Base-by-base conservation (phyloP, 164 flowering plant genomes). In the Magnolia officinalis region DNA sequence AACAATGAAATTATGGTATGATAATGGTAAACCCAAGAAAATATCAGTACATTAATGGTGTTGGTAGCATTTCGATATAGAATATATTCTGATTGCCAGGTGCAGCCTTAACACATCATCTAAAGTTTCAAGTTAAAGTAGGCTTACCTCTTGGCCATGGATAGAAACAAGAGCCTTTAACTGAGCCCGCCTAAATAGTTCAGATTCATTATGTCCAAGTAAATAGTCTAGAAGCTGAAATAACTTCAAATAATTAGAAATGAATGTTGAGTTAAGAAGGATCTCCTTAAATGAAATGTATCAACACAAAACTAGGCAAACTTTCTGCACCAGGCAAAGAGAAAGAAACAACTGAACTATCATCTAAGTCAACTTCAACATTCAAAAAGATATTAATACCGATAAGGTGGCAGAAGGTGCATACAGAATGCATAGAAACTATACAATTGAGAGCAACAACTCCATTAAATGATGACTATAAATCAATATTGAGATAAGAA, bases 111-210 rank as follows among this genome's bases (percentile, higher is more conserved):
- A 71, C 24, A 37, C n/a, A 63, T 64, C 59, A 52, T 14, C 59
- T 52, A 13, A 58, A 26, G 29, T 26, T 20, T 14, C 26, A 69
- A 55, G 52, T 58, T 19, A 24, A 58, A 50, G 63, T 18, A 77
- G 58, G 72, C 66, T 77, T 83, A 94, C 99, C 93, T 96, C 98
- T 82, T 87, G 85, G 81, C 98, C 29, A 73, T 96, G 99, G 77
- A 96, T 94, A 66, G 94, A 88, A 72, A 96, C 99, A 69, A 96
- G 95, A 49, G 93, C 99, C 86, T 96, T 96, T 61, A 96, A 76
- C 78, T 96, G 99, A 78, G 99, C 96, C 45, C 99, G 87, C 82
- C 99, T 89, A 83, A 96, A 96, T 23, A 96, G 81, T 61, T 91
- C 94, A 37, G 80, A 78, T 37, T 96, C 96, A 81, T 90, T 83